Evolutionary conservation across 2,329 filamentous ascomycete species (phyloP), one percentile per base, ranked within the genome.

Genomic region (Alternaria conjuncta): DNA sequence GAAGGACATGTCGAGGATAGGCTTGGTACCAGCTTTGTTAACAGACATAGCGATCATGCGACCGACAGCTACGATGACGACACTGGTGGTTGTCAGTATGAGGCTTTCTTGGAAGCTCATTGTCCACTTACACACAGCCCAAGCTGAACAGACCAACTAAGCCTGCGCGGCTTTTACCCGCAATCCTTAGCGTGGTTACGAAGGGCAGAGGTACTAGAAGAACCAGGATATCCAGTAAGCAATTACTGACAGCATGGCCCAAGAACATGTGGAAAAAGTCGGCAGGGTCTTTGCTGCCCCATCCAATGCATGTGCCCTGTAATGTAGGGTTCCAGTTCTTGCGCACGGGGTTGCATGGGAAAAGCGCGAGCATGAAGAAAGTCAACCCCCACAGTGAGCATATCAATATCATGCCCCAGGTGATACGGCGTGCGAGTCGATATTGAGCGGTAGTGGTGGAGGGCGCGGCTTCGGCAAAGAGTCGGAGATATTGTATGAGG

Each of bases 401-500:
- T 8, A 78, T 12, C 5, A 63, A 58, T 49, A 79, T 71, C 21
- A 78, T 53, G 18, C 32, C 30, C 55, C 69, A 66, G 13, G 69
- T 71, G 3, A 75, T 25, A 20, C 58, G 63, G 5, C 68, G 66
- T 2, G 76, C 73, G 6, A 69, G 32, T 1, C 59, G 63, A 43
- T 68, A 70, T 15, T 57, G 59, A 2, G 55, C 5, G 3, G 61
- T 61, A n/a, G 46, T 28, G 3, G 60, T 66, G 10, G 62, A 65
- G 1, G 64, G 55, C 10, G 71, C 59, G 15, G 69, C 61, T 56
- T 71, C 69, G 12, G 71, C 67, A 63, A 79, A 80, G 9, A 81
- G 68, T 12, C 79, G 77, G 15, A 76, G 71, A 45, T 79, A 81
- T 57, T 81, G 79, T 43, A 78, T 69, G 4, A 81, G 71, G 20